These are phyloP conservation scores for Eutrema salsugineum DNA, from an alignment of 441 rosid species.

Conservation along the genomic window DNA sequence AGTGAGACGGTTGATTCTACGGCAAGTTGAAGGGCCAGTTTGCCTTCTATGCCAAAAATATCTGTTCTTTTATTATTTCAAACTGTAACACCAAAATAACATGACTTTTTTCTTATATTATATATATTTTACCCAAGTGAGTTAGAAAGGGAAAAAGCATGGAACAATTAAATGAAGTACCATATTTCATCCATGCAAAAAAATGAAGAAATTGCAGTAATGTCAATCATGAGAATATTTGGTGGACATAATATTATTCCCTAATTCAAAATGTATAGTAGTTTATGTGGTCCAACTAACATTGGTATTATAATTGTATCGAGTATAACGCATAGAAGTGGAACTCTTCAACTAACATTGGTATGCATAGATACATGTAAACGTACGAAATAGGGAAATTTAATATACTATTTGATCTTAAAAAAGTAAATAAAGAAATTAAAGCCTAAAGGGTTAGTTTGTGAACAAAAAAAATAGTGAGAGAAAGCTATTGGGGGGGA, in stretches of 20 bases:
- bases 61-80: neutral
- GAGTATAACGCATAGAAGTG: neutral
- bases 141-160: neutral
- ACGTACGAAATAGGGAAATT: neutral
- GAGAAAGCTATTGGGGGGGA: neutral
- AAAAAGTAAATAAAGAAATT: too few species aligned
- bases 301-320: neutral
- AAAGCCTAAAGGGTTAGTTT: neutral
- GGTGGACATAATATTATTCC: slow-evolving; percentile 5
- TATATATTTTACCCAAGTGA: neutral
- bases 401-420: neutral
- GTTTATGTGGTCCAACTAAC: neutral
- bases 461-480: neutral
- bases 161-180: neutral
- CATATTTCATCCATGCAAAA: slow-evolving; percentile 4
- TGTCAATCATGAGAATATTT: neutral
- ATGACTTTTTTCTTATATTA: neutral
- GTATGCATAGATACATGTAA: neutral
- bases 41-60: neutral
- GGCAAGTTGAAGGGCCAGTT: slow-evolving; percentile 32
- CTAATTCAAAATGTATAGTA: neutral
- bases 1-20: slow-evolving; percentile 23
- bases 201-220: neutral
- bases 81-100: neutral
- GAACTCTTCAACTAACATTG: neutral